These are phyloP conservation scores for Kwoniella shandongensis DNA, from an alignment of 768 basidiomycete species.

Conservation along the genomic window DNA sequence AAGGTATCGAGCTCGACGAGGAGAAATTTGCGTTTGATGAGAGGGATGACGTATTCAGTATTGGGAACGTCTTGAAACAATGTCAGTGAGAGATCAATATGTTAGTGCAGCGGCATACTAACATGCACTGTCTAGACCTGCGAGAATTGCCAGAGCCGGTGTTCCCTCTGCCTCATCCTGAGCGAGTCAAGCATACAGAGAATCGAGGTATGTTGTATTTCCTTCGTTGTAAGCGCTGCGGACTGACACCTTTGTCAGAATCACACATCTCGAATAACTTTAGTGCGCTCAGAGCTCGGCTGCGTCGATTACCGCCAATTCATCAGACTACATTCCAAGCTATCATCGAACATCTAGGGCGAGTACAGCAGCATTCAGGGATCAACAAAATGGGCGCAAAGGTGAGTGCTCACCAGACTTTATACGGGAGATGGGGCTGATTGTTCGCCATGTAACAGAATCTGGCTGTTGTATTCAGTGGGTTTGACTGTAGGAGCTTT, in stretches of 20 bases:
- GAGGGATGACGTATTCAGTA: conserved; percentile 75
- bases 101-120: too few species aligned
- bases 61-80: conserved; percentile 77
- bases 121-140: too few species aligned
- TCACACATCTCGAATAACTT: conserved; percentile 72
- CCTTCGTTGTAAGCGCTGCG: too few species aligned
- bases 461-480: conserved; percentile 82
- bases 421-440: not conserved
- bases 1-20: conserved; percentile 84
- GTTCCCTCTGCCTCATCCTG: conserved; percentile 75
- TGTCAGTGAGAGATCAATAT: conserved; percentile 16
- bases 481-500: conserved; percentile 9
- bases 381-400: conserved; percentile 91
- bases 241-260: conserved; percentile 58
- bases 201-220: conserved; percentile 63
- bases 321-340: conserved; percentile 82
- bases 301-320: conserved; percentile 75
- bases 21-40: conserved; percentile 69
- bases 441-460: conserved; percentile 58
- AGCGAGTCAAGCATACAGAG: conserved; percentile 77
- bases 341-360: conserved; percentile 76
- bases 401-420: conserved; percentile 21
- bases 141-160: conserved; percentile 87
- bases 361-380: conserved; percentile 65
- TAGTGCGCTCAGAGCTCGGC: conserved; percentile 76